These are phyloP conservation scores for Herpetomonas muscarum DNA, from an alignment of 208 protist genomes.

Conservation along the genomic window DNA sequence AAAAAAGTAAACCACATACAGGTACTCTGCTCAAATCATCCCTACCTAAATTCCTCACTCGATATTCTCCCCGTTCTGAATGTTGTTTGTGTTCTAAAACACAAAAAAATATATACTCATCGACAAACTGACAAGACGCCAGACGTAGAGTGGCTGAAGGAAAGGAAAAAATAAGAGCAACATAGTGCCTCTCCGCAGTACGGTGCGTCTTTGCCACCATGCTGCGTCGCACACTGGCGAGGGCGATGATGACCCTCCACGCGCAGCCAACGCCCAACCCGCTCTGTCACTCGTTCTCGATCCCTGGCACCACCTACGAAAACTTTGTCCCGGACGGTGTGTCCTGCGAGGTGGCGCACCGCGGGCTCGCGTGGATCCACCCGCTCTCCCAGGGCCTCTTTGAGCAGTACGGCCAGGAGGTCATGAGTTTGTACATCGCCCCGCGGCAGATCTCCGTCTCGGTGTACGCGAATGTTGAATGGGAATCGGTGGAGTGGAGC, in stretches of 20 bases:
- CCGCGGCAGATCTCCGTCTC: constrained; percentile 75
- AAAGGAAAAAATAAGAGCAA: constrained; percentile 2
- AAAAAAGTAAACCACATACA: too few species aligned
- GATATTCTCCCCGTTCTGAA: too few species aligned
- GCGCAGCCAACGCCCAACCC: constrained; percentile 81
- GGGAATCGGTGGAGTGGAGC: constrained; percentile 73
- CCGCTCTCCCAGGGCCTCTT: constrained; percentile 82
- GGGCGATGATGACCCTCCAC: constrained; percentile 68
- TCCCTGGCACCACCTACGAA: constrained; percentile 65
- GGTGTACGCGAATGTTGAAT: constrained; percentile 70
- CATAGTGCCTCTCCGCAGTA: too few species aligned
- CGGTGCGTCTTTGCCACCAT: too few species aligned
- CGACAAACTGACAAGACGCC: background rate
- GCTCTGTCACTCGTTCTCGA: constrained; percentile 65
- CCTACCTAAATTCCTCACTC: too few species aligned
- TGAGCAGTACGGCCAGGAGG: constrained; percentile 83
- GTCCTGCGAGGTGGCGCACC: constrained; percentile 83
- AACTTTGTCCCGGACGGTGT: constrained; percentile 79
- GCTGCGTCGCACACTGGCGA: constrained; percentile 37
- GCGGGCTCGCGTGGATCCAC: constrained; percentile 80
- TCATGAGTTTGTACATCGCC: constrained; percentile 79
- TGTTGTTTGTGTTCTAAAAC: too few species aligned
- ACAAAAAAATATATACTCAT: background rate
- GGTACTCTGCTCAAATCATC: too few species aligned
- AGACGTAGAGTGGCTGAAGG: too few species aligned